phyloP scores from a whole-genome alignment of 495 filamentous ascomycete genomes.

The Halenospora varia region DNA sequence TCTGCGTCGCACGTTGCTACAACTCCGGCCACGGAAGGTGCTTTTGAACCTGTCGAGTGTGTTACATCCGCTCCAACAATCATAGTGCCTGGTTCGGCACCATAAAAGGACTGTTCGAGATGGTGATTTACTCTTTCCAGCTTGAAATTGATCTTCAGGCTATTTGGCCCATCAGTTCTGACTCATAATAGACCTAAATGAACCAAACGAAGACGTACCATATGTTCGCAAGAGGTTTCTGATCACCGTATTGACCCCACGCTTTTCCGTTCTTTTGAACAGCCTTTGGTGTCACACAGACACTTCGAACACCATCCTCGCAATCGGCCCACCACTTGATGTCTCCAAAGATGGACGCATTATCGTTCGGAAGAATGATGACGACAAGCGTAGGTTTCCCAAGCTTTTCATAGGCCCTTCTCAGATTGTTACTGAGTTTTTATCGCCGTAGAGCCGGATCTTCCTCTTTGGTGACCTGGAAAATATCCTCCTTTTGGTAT shows the following conservation, averaged over 20 bases:
- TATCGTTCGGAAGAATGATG: neutral
- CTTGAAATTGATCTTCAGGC: conserved; percentile 10
- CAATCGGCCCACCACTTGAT: conserved; percentile 12
- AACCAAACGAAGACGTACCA: neutral
- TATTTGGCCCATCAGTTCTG: neutral
- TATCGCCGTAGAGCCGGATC: too few species aligned
- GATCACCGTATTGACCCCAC: neutral
- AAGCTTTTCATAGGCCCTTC: too few species aligned
- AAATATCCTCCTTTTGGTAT: too few species aligned
- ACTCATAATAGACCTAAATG: neutral
- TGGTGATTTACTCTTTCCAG: conserved; percentile 1
- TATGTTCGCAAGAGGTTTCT: neutral
- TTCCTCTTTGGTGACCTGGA: too few species aligned
- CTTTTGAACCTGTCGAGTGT: too few species aligned
- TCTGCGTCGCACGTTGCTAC: conserved; percentile 4
- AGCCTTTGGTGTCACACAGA: neutral
- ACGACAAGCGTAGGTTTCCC: neutral
- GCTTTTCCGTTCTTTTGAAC: neutral
- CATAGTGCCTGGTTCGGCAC: neutral
- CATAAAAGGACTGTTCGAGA: neutral
- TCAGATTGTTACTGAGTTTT: too few species aligned
- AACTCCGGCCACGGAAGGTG: conserved; percentile 12
- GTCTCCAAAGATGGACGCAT: neutral
- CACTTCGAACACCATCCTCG: neutral
- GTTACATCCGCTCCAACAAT: conserved; percentile 13